Conservation (phyloP, 179 eudicot species). For the Gypsophila paniculata region DNA sequence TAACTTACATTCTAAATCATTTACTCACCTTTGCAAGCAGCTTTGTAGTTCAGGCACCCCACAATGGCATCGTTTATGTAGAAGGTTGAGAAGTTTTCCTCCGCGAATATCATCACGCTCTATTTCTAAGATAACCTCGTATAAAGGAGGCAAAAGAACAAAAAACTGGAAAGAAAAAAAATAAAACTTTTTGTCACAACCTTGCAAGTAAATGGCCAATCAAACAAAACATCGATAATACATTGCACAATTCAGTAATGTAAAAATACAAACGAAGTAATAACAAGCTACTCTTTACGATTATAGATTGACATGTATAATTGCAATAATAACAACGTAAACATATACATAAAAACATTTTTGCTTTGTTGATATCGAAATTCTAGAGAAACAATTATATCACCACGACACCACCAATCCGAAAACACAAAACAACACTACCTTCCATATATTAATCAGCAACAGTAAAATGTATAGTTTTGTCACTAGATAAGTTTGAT, state of each 20-base stretch:
- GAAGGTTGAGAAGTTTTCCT: constrained; percentile 80
- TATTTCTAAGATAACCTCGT: constrained; percentile 82
- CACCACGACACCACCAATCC: neutral
- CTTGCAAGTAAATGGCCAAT: constrained; percentile 2
- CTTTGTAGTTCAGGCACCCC: constrained; percentile 97
- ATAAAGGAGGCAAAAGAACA: constrained; percentile 86
- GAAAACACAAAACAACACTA: neutral
- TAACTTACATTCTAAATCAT: neutral
- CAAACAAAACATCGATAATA: constrained; percentile 5
- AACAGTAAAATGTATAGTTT: neutral
- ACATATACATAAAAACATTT: too few species aligned
- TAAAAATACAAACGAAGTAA: neutral
- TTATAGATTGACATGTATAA: neutral
- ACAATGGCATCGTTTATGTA: constrained; percentile 92
- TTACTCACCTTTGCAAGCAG: constrained; percentile 76
- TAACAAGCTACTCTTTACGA: neutral
- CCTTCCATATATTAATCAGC: neutral
- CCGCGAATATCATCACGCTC: constrained; percentile 76
- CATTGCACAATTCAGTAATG: neutral
- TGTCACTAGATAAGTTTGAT: neutral
- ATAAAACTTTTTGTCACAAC: constrained; percentile 22
- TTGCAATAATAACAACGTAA: too few species aligned
- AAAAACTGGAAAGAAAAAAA: constrained; percentile 52
- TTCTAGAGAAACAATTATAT: neutral
- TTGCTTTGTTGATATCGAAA: neutral